phyloP scores from a whole-genome alignment of 371 early-diverging fungal genomes.

The Apophysomyces variabilis region DNA sequence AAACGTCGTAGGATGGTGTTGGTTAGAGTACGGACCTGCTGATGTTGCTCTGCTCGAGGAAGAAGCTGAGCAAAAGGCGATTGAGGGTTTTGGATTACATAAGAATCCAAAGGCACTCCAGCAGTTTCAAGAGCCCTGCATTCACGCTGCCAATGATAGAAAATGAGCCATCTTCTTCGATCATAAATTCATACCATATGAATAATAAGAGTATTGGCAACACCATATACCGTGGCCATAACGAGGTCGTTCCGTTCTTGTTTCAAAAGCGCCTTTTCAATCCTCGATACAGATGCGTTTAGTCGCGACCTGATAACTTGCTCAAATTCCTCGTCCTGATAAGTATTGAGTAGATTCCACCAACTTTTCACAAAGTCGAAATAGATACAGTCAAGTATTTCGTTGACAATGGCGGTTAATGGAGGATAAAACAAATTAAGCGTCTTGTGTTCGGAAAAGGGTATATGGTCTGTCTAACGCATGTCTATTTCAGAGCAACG shows the following conservation, averaged over 20 bases:
- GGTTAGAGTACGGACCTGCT: slow-evolving; percentile 39
- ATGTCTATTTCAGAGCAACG: slow-evolving; percentile 5
- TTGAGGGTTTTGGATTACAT: slow-evolving; percentile 42
- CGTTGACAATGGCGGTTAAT: slow-evolving; percentile 35
- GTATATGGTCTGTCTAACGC: neutral
- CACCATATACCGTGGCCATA: slow-evolving; percentile 51
- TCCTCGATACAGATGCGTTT: slow-evolving; percentile 31
- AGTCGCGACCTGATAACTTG: slow-evolving; percentile 32
- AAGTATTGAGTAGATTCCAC: slow-evolving; percentile 48
- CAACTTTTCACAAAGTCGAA: slow-evolving; percentile 57
- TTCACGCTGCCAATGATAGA: slow-evolving; percentile 38
- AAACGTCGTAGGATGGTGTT: slow-evolving; percentile 39
- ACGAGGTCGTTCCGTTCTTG: slow-evolving; percentile 55
- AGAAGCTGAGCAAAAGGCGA: slow-evolving; percentile 56
- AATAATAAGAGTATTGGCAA: slow-evolving; percentile 56
- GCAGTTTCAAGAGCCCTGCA: slow-evolving; percentile 50
- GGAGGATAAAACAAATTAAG: slow-evolving; percentile 41
- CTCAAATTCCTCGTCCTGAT: slow-evolving; percentile 37
- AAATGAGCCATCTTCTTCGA: neutral
- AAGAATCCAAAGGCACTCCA: slow-evolving; percentile 37
- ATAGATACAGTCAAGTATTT: slow-evolving; percentile 45
- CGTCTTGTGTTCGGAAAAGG: slow-evolving; percentile 12
- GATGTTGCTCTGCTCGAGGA: slow-evolving; percentile 45
- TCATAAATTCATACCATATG: slow-evolving; percentile 46
- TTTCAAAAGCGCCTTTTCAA: slow-evolving; percentile 47